phyloP scores from a whole-genome alignment of 108 stramenopile species.

The Skeletonema marinoi region DNA sequence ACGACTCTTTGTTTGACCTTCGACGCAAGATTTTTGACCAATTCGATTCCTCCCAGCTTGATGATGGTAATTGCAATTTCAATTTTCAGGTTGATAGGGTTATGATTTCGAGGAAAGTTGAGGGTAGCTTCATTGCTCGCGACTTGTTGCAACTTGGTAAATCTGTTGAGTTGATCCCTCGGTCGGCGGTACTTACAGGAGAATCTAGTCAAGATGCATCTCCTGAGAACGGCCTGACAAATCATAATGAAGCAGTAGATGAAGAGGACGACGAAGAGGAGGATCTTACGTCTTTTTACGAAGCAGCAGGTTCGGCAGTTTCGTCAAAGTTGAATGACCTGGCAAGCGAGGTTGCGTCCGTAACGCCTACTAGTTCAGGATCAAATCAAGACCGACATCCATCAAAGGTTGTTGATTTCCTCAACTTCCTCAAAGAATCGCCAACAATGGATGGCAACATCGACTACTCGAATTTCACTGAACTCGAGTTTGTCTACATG shows the following conservation, averaged over 20 bases:
- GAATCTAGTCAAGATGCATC: not conserved
- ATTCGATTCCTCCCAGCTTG: not conserved
- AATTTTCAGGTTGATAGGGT: not conserved
- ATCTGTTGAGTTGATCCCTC: not conserved
- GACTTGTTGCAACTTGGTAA: not conserved
- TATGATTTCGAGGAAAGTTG: not conserved
- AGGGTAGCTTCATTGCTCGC: not conserved
- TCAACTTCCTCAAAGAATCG: not conserved
- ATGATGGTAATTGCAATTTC: not conserved
- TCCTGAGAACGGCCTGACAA: not conserved
- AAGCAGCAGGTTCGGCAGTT: not conserved
- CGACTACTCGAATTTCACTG: not conserved
- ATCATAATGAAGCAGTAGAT: not conserved
- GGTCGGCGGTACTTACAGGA: not conserved
- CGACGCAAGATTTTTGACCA: slow-evolving; percentile 1
- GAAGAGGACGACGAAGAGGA: not conserved
- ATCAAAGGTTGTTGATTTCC: not conserved
- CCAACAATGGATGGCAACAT: not conserved
- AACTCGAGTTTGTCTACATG: not conserved
- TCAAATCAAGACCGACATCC: not conserved
- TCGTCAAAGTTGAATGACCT: not conserved
- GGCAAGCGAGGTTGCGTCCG: not conserved
- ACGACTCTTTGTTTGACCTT: slow-evolving; percentile 1
- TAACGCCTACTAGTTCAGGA: not conserved
- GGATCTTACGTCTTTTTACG: not conserved